Evolutionary conservation across 352 stramenopile species (phyloP).

Genomic region (Globisporangium sylvaticum): DNA sequence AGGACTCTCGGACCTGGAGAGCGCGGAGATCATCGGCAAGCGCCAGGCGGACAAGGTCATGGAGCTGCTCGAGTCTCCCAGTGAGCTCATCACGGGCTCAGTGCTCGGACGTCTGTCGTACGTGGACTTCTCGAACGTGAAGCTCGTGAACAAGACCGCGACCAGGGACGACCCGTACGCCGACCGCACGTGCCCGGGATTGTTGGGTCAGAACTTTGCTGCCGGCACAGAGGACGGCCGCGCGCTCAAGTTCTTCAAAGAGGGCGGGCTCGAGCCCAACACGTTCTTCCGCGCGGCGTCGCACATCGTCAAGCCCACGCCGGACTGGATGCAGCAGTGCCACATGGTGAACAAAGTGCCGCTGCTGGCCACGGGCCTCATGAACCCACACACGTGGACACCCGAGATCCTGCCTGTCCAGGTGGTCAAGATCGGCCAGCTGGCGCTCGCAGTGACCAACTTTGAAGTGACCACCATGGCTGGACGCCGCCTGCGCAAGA

Average conservation of each 20-base stretch:
- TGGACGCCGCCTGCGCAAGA: constrained; percentile 38
- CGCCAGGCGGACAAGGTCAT: constrained; percentile 31
- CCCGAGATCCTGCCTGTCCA: constrained; percentile 53
- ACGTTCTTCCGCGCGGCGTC: constrained; percentile 21
- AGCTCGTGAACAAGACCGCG: constrained; percentile 15
- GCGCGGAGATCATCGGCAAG: constrained; percentile 38
- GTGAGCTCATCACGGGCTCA: constrained; percentile 23
- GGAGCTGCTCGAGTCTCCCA: constrained; percentile 20
- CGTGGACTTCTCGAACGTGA: constrained; percentile 44
- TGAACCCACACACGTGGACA: constrained; percentile 36
- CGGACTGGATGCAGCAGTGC: constrained; percentile 37
- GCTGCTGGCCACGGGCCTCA: constrained; percentile 34
- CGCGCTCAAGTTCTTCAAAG: constrained; percentile 24
- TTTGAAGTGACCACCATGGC: constrained; percentile 69
- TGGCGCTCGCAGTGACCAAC: constrained; percentile 43
- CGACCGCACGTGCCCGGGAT: constrained; percentile 34
- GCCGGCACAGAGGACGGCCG: constrained; percentile 44
- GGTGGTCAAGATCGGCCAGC: constrained; percentile 46
- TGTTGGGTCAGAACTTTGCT: constrained; percentile 46
- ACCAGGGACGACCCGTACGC: constrained; percentile 25
- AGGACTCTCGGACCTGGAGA: constrained; percentile 27
- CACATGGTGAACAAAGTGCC: constrained; percentile 37
- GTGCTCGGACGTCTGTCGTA: constrained; percentile 35
- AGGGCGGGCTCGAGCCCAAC: constrained; percentile 35
- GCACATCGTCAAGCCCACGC: constrained; percentile 25